Percentiles rank a stretch among this genome's conserved stretches.
These are phyloP conservation scores for Leptomonas seymouri DNA, from an alignment of 208 protist species.

Conservation along the genomic window DNA sequence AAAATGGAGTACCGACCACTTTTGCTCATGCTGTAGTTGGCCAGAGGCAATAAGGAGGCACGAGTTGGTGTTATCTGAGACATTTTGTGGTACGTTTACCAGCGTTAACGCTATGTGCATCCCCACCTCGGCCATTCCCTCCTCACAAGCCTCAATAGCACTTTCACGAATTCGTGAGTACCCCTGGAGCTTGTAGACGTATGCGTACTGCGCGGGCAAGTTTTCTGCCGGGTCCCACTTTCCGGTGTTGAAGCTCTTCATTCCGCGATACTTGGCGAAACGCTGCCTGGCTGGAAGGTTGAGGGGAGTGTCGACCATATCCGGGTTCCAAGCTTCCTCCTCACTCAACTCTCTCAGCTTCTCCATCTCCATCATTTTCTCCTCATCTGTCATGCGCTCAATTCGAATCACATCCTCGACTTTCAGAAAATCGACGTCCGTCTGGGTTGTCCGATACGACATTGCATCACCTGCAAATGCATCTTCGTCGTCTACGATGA, in stretches of 20 bases:
- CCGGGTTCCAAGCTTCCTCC: slow-evolving; percentile 83
- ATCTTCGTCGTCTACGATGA: slow-evolving; percentile 51
- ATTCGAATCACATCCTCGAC: slow-evolving; percentile 80
- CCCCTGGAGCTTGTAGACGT: slow-evolving; percentile 90
- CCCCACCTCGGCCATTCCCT: slow-evolving; percentile 51
- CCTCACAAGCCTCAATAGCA: slow-evolving; percentile 60
- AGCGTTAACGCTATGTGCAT: slow-evolving; percentile 75
- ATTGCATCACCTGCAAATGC: slow-evolving; percentile 61
- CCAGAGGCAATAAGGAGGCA: slow-evolving; percentile 81
- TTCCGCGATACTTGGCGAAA: slow-evolving; percentile 87
- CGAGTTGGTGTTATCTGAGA: slow-evolving; percentile 41
- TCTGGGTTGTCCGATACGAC: slow-evolving; percentile 78
- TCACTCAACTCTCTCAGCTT: slow-evolving; percentile 76
- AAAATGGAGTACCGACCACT: slow-evolving; percentile 91
- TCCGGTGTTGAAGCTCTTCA: slow-evolving; percentile 88
- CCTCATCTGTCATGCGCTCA: slow-evolving; percentile 87
- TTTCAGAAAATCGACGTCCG: slow-evolving; percentile 85
- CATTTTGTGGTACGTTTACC: slow-evolving; percentile 52
- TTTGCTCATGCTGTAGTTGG: slow-evolving; percentile 90
- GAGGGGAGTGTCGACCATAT: slow-evolving; percentile 87
- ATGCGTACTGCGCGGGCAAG: slow-evolving; percentile 82
- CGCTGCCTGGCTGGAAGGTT: slow-evolving; percentile 86
- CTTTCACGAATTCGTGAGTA: slow-evolving; percentile 77
- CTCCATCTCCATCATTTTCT: slow-evolving; percentile 71
- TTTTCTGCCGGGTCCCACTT: slow-evolving; percentile 89